Evolutionary conservation across 1,284 basidiomycete genomes (phyloP).

Genomic region (Cutaneotrichosporon mucoides): DNA sequence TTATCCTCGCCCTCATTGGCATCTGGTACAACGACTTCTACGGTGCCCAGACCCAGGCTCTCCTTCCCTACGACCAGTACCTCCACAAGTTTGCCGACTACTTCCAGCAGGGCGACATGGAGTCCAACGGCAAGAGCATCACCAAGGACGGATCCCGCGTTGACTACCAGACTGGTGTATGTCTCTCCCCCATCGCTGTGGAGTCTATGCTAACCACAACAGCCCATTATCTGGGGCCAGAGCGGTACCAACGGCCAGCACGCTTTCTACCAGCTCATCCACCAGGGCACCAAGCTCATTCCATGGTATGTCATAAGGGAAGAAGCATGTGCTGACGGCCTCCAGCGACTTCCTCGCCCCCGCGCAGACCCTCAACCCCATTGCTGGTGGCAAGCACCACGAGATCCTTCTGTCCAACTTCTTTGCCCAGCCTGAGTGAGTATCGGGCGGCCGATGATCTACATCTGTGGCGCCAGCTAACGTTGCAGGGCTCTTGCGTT

Average conservation of each 20-base stretch:
- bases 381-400: constrained; percentile 84
- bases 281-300: constrained; percentile 90
- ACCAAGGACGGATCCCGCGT: constrained; percentile 91
- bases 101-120: constrained; percentile 99
- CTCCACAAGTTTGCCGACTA: constrained; percentile 99
- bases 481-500: constrained; percentile 74
- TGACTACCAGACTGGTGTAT: constrained; percentile 89
- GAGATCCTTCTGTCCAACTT: constrained; percentile 96
- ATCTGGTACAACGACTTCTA: constrained; percentile 99
- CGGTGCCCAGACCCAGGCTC: constrained; percentile 86
- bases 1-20: constrained; percentile 84
- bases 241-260: constrained; percentile 98
- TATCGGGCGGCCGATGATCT: constrained; percentile 5
- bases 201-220: constrained; percentile 10
- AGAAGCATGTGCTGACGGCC: constrained; percentile 2
- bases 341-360: constrained; percentile 88
- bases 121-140: constrained; percentile 95
- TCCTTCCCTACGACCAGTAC: constrained; percentile 98
- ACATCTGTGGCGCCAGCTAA: constrained; percentile 4
- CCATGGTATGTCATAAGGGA: constrained; percentile 53
- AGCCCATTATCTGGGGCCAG: constrained; percentile 99
- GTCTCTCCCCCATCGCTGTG: constrained; percentile 34
- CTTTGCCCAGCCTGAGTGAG: constrained; percentile 86
- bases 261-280: constrained; percentile 97
- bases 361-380: constrained; percentile 87